Conservation (phyloP, 2,329 filamentous ascomycete species). For the Fusarium sp. region DNA sequence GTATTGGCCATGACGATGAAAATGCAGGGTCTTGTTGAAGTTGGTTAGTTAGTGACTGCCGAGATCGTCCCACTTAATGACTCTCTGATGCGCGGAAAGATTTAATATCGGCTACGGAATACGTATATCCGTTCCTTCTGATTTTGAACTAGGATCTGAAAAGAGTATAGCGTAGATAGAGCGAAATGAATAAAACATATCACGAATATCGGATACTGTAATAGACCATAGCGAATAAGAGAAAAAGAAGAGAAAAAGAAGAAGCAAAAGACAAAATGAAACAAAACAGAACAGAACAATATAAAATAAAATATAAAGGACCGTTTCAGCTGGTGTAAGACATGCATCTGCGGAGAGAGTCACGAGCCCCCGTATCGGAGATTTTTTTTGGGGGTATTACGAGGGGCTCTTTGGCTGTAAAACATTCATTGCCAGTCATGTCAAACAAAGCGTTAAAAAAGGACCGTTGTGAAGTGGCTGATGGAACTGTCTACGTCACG, state of each 20-base stretch:
- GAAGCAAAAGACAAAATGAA: too few species aligned
- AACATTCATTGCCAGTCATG: background rate
- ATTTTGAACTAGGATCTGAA: background rate
- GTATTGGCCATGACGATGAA: slow-evolving; percentile 14
- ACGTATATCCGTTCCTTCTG: background rate
- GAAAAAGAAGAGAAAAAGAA: background rate
- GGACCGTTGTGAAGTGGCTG: background rate
- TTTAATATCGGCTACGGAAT: background rate
- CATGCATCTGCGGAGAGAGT: background rate
- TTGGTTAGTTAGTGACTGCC: background rate
- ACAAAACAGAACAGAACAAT: too few species aligned
- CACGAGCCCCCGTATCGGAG: slow-evolving; percentile 3
- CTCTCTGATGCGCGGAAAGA: background rate
- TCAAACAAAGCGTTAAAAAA: background rate
- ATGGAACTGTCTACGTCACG: slow-evolving; percentile 5
- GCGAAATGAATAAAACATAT: slow-evolving; percentile 12
- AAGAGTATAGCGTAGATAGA: slow-evolving; percentile 1
- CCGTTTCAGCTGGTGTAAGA: background rate
- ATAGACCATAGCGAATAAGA: background rate
- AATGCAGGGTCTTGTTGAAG: slow-evolving; percentile 2
- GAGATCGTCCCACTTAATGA: slow-evolving; percentile 25
- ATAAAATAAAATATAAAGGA: background rate
- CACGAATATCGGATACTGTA: background rate
- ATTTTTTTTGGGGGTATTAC: slow-evolving; percentile 2
- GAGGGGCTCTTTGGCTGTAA: background rate